Base-by-base conservation (phyloP, 164 flowering plant species). In the Vitis labrusca region DNA sequence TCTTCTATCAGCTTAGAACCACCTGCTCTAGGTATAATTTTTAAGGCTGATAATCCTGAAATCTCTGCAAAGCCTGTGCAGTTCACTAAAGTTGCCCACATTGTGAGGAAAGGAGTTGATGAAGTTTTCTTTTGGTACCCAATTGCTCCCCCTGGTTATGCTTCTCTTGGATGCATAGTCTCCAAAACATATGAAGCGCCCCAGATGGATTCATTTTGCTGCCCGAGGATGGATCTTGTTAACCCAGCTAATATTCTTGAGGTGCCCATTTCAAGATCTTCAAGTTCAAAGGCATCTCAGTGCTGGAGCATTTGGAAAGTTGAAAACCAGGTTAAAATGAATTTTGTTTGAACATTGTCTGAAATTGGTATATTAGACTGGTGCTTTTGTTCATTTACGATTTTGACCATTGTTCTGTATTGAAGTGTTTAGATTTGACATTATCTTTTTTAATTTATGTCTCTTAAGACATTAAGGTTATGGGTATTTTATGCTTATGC, bases 281-380 rank as follows among this genome's bases (percentile, higher is more conserved):
- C 87, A 44, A 88, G 80, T 76, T 84, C 93, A 48, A 90, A 78
- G 70, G 78, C 85, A 54, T 85, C 97, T 71, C 86, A 88, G 23
- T 85, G 91, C 80, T 96, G 99, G 97, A 96, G 94, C 82, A 78
- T 91, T 67, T 96, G 99, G 99, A 96, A 86, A 84, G 89, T 96
- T 82, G 94, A 90, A 74, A 93, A 96, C 86, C 98, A 96, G 97
- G 99, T 94, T 64, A 17, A 55, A 30, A 48, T 65, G 17, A 61
- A 57, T 56, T 23, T 55, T 64, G 23, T 16, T 9, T 63, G 37
- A 13, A 37, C 23, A 8, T 37, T 3, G 64, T 62, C 71, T 48
- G 59, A 30, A 49, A 16, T 32, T 51, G 16, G 7, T 19, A 37
- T 51, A 27, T 59, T 64, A 10, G 59, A n/a, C 1, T 60, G 15